phyloP scores from a whole-genome alignment of 805 yeast genomes.

The Ogataea ramenticola region DNA sequence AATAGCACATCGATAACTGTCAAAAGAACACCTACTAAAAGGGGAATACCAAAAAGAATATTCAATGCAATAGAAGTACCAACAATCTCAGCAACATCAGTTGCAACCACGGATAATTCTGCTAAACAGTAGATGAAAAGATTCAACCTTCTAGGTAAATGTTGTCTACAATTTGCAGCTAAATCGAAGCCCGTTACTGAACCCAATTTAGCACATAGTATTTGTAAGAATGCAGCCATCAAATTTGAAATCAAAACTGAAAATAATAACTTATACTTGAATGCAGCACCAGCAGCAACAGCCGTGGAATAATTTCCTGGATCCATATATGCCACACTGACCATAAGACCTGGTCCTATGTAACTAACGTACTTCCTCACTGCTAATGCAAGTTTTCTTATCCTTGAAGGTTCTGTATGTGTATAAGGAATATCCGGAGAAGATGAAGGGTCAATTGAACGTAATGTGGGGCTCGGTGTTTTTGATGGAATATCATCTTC shows the following conservation, averaged over 20 bases:
- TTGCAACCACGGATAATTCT: slow-evolving; percentile 87
- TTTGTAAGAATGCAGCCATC: slow-evolving; percentile 82
- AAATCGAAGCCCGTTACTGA: slow-evolving; percentile 90
- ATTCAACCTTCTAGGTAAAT: slow-evolving; percentile 58
- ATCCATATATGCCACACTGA: slow-evolving; percentile 92
- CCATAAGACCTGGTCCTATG: slow-evolving; percentile 96
- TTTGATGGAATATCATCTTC: too few species aligned
- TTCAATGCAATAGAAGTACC: slow-evolving; percentile 96
- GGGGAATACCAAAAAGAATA: slow-evolving; percentile 72
- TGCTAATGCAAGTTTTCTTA: not conserved
- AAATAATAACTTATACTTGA: slow-evolving; percentile 70
- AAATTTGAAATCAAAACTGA: slow-evolving; percentile 73
- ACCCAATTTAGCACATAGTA: slow-evolving; percentile 80
- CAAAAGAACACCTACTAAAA: slow-evolving; percentile 74
- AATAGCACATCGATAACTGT: slow-evolving; percentile 83
- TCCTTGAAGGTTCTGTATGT: not conserved
- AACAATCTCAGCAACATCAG: slow-evolving; percentile 94
- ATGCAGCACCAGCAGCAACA: slow-evolving; percentile 88
- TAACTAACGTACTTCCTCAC: slow-evolving; percentile 31
- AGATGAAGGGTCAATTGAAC: too few species aligned
- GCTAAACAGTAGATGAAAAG: slow-evolving; percentile 66
- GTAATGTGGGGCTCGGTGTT: too few species aligned
- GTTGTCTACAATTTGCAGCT: slow-evolving; percentile 78
- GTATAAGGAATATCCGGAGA: too few species aligned
- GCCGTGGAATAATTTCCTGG: slow-evolving; percentile 97